Conservation (phyloP, 352 stramenopile genomes). For the Phytophthora fragariae region DNA sequence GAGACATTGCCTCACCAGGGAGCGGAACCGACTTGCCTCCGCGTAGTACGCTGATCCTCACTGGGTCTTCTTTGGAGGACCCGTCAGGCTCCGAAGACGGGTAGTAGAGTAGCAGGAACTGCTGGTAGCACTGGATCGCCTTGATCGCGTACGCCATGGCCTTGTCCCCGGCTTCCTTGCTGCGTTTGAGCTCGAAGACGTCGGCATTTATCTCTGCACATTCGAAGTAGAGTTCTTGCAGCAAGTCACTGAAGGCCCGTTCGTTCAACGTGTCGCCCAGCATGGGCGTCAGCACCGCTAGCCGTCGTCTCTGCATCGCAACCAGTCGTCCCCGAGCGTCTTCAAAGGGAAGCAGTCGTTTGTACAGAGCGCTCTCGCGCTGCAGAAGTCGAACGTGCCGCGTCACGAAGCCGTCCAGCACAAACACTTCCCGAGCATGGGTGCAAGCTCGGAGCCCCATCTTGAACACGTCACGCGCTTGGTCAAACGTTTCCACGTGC, state of each 20-base stretch:
- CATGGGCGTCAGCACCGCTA: conserved; percentile 56
- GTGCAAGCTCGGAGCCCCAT: conserved; percentile 58
- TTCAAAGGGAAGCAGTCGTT: conserved; percentile 64
- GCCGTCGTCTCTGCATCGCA: conserved; percentile 68
- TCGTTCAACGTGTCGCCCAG: conserved; percentile 59
- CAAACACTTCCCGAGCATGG: conserved; percentile 48
- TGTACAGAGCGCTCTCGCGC: conserved; percentile 65
- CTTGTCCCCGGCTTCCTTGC: conserved; percentile 48
- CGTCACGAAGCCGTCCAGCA: conserved; percentile 77
- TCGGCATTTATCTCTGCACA: conserved; percentile 64
- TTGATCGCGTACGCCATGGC: conserved; percentile 64
- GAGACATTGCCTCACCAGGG: conserved; percentile 39
- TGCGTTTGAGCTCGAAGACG: conserved; percentile 71
- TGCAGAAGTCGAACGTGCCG: conserved; percentile 67
- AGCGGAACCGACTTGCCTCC: conserved; percentile 42
- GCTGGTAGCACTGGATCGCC: conserved; percentile 73
- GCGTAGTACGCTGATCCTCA: conserved; percentile 36
- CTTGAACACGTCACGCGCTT: conserved; percentile 72
- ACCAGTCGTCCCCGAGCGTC: conserved; percentile 60
- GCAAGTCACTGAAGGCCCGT: conserved; percentile 54
- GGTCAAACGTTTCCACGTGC: conserved; percentile 51
- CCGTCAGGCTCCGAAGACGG: conserved; percentile 13
- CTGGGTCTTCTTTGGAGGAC: conserved; percentile 24
- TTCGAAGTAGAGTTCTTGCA: conserved; percentile 80
- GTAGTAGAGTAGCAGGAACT: conserved; percentile 79